phyloP scores from a whole-genome alignment of 2,329 filamentous ascomycete species.

The Cryphonectria japonica region DNA sequence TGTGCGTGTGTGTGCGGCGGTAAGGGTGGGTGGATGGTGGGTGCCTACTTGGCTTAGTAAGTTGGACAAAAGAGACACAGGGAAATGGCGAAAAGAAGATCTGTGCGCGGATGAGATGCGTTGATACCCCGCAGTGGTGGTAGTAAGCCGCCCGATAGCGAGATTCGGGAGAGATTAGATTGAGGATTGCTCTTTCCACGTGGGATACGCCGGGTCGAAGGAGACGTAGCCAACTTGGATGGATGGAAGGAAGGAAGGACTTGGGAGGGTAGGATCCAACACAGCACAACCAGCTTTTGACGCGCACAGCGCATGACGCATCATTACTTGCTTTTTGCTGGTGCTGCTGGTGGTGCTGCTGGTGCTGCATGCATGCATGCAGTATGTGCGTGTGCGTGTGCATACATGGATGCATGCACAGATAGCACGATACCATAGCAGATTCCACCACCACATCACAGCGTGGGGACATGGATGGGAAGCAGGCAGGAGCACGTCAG shows the following conservation, averaged over 20 bases:
- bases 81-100: neutral
- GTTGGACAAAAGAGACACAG: too few relatives aligned
- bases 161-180: neutral
- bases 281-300: neutral
- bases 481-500: constrained; percentile 4
- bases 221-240: neutral
- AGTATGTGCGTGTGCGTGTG: too few relatives aligned
- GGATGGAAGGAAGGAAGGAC: neutral
- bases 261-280: neutral
- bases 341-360: neutral
- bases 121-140: constrained; percentile 3
- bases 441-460: neutral
- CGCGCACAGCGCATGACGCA: neutral
- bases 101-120: neutral
- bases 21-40: neutral
- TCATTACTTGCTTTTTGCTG: neutral
- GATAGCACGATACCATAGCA: neutral
- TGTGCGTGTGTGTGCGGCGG: neutral
- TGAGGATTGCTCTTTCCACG: neutral
- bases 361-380: constrained; percentile 1
- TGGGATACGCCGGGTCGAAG: neutral
- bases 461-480: neutral
- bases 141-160: neutral
- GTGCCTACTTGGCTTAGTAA: too few relatives aligned
- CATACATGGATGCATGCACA: neutral